phyloP scores from a whole-genome alignment of 176 grass and related monocot species.

The Typha latifolia region DNA sequence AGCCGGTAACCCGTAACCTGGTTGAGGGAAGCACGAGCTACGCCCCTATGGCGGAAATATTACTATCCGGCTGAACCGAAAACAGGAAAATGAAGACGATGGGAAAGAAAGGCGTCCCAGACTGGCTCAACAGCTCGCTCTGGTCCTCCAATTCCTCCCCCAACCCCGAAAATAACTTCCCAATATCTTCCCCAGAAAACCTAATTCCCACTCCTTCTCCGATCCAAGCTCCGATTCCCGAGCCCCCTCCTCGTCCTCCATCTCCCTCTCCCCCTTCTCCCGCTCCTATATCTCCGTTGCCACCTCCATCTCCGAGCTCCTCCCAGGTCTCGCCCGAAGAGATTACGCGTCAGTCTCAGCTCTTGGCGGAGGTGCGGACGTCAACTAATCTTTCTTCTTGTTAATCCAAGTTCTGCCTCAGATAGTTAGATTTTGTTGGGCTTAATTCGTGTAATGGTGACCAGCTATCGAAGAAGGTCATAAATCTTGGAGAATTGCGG shows the following conservation, averaged over 20 bases:
- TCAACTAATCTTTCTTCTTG: neutral
- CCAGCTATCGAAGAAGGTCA: slow-evolving; percentile 66
- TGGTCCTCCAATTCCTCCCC: slow-evolving; percentile 1
- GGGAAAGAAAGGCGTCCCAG: neutral
- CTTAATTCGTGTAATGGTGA: neutral
- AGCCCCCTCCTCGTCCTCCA: no score
- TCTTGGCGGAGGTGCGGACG: slow-evolving; percentile 43
- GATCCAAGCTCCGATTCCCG: no score
- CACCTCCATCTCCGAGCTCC: slow-evolving; percentile 1
- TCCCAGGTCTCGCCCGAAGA: slow-evolving; percentile 21
- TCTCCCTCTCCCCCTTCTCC: neutral
- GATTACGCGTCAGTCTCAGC: slow-evolving; percentile 68
- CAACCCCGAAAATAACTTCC: neutral
- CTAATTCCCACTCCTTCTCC: neutral
- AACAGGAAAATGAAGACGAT: neutral
- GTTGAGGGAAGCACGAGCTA: neutral
- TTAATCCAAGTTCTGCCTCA: neutral
- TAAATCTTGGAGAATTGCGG: slow-evolving; percentile 74
- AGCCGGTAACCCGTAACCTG: neutral
- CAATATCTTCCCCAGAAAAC: neutral
- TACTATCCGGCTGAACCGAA: neutral
- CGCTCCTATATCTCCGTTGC: slow-evolving; percentile 12
- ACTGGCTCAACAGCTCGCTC: slow-evolving; percentile 8
- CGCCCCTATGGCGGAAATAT: neutral
- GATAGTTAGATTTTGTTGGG: neutral